Conservation (phyloP, 441 rosid genomes). For the Capsella rubella region DNA sequence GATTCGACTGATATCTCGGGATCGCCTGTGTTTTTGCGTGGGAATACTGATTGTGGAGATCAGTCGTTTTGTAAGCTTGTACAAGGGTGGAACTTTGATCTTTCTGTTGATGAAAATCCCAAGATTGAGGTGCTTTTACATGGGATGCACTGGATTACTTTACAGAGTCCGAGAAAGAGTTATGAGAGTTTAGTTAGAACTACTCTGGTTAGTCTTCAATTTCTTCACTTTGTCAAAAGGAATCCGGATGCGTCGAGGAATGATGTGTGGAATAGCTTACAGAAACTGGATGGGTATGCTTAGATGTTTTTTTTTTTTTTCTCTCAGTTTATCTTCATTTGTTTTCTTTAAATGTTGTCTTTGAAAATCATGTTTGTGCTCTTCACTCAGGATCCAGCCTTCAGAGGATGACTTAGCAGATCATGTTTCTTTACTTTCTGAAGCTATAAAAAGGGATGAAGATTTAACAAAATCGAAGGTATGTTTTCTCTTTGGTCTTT, state of each 20-base stretch:
- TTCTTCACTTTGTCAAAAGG: conserved; percentile 38
- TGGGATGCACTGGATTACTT: conserved; percentile 36
- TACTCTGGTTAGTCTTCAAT: conserved; percentile 17
- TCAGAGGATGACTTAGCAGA: conserved; percentile 49
- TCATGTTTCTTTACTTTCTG: conserved; percentile 48
- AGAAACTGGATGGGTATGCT: conserved; percentile 34
- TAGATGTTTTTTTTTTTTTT: background rate
- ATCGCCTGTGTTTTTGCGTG: conserved; percentile 16
- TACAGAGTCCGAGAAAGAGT: conserved; percentile 16
- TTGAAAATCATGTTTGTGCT: background rate
- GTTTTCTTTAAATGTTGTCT: conserved; percentile 15
- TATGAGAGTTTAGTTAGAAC: conserved; percentile 30
- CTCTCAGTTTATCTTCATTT: background rate
- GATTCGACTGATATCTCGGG: conserved; percentile 6
- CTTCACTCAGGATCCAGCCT: conserved; percentile 44
- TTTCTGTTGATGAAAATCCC: conserved; percentile 20
- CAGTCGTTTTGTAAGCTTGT: conserved; percentile 27
- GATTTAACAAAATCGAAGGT: conserved; percentile 57
- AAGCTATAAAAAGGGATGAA: conserved; percentile 54
- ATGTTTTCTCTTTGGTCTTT: conserved; percentile 15
- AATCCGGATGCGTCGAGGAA: background rate
- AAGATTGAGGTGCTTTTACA: conserved; percentile 27
- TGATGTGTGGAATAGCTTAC: conserved; percentile 25
- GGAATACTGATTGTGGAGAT: background rate
- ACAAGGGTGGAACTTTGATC: conserved; percentile 35